Evolutionary conservation across 2,329 filamentous ascomycete species (phyloP).

Genomic region (Dichotomopilus funicola): DNA sequence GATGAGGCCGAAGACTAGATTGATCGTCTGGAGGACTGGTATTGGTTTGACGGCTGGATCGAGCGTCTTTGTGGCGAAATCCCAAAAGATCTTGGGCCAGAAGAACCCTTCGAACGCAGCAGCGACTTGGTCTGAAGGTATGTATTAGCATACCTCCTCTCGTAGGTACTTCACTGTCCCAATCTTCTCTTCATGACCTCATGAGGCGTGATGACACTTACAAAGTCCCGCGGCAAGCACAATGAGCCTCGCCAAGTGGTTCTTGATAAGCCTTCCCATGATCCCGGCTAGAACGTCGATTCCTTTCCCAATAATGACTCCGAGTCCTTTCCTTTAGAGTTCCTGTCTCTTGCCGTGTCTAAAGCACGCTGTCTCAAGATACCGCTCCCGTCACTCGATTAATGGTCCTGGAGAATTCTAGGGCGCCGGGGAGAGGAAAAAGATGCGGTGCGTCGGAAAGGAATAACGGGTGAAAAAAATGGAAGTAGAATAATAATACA

Average conservation of each 20-base stretch:
- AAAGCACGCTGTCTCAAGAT: neutral
- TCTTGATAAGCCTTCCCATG: constrained; percentile 99
- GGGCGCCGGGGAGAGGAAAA: neutral
- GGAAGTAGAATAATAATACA: constrained; percentile 27
- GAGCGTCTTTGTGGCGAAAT: constrained; percentile 87
- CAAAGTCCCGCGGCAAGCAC: constrained; percentile 76
- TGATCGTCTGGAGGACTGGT: constrained; percentile 85
- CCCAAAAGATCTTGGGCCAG: constrained; percentile 99
- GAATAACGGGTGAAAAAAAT: constrained; percentile 17
- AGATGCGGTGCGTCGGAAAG: constrained; percentile 14
- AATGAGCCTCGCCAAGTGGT: constrained; percentile 96
- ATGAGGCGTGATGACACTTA: constrained; percentile 36
- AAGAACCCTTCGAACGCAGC: constrained; percentile 84
- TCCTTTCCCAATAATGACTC: neutral
- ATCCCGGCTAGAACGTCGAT: constrained; percentile 23
- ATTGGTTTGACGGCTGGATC: constrained; percentile 79
- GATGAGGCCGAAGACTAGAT: constrained; percentile 71
- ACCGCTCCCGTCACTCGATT: neutral
- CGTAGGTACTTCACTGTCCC: too few species aligned
- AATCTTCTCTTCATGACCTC: neutral
- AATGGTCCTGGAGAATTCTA: constrained; percentile 2
- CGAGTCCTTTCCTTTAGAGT: neutral
- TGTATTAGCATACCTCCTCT: constrained; percentile 15
- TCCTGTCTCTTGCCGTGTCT: constrained; percentile 20
- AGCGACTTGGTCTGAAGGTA: constrained; percentile 68